These are phyloP conservation scores for Phaeoacremonium minimum DNA, from an alignment of 2,329 filamentous ascomycete genomes.

Conservation along the genomic window DNA sequence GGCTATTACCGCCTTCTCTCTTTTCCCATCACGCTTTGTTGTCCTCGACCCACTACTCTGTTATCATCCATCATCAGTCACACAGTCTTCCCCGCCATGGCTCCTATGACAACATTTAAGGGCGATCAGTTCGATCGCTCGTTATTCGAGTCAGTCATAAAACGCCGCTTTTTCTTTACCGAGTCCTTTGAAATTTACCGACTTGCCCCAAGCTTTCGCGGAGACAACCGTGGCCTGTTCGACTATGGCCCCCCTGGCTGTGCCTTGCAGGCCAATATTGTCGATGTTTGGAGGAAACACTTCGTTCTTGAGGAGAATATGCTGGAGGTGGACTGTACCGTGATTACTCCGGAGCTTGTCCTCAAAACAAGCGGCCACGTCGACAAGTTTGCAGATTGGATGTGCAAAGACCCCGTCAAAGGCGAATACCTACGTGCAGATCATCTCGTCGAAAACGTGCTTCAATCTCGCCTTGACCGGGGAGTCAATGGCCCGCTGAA, in stretches of 20 bases:
- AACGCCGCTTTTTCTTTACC: constrained; percentile 61
- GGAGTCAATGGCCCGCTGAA: constrained; percentile 53
- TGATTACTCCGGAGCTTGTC: constrained; percentile 64
- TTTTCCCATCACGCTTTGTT: too few species aligned
- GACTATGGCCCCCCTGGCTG: constrained; percentile 67
- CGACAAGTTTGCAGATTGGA: constrained; percentile 69
- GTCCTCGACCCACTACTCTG: too few species aligned
- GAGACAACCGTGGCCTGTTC: constrained; percentile 45
- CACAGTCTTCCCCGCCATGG: too few species aligned
- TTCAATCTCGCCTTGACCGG: constrained; percentile 57
- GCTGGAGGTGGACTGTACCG: constrained; percentile 65
- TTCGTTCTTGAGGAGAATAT: constrained; percentile 68
- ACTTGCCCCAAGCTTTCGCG: too few species aligned
- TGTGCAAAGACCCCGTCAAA: constrained; percentile 67
- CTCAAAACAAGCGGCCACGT: constrained; percentile 68
- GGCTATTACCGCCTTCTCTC: too few species aligned
- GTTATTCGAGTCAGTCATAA: constrained; percentile 59
- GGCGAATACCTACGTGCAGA: constrained; percentile 67
- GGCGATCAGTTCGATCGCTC: constrained; percentile 57
- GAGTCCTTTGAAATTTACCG: constrained; percentile 64
- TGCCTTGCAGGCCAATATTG: constrained; percentile 61
- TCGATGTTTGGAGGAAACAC: constrained; percentile 66
- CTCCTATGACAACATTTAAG: constrained; percentile 3
- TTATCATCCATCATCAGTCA: too few species aligned
- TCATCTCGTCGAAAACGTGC: constrained; percentile 63